These are phyloP conservation scores for Mucor indicus DNA, from an alignment of 371 early-diverging fungal species.

Conservation along the genomic window DNA sequence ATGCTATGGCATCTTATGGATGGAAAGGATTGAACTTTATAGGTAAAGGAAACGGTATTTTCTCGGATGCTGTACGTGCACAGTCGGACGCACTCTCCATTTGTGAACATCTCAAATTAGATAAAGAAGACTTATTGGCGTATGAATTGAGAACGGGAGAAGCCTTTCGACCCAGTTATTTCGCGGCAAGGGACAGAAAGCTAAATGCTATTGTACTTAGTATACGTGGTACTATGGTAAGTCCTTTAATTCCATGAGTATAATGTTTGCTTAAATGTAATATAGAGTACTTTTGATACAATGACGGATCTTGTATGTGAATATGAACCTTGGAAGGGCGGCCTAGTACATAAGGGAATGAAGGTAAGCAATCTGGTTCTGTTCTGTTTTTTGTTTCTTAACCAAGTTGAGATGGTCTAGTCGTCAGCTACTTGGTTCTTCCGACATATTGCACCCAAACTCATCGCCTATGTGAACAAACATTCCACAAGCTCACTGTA, in stretches of 20 bases:
- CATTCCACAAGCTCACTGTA: slow-evolving; percentile 55
- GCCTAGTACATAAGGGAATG: slow-evolving; percentile 79
- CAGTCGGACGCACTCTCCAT: slow-evolving; percentile 68
- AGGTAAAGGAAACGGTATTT: slow-evolving; percentile 65
- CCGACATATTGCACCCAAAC: slow-evolving; percentile 59
- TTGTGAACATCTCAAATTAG: slow-evolving; percentile 62
- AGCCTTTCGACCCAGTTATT: slow-evolving; percentile 76
- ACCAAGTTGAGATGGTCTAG: slow-evolving; percentile 1
- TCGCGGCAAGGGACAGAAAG: slow-evolving; percentile 65
- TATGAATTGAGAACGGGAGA: slow-evolving; percentile 66
- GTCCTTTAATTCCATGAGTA: neutral
- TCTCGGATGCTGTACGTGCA: slow-evolving; percentile 59
- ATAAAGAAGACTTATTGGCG: slow-evolving; percentile 65
- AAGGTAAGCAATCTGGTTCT: slow-evolving; percentile 41
- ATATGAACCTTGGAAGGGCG: slow-evolving; percentile 82
- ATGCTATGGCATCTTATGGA: slow-evolving; percentile 66
- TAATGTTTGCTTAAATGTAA: neutral
- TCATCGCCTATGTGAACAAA: slow-evolving; percentile 61
- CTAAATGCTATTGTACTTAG: slow-evolving; percentile 67
- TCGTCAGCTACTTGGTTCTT: slow-evolving; percentile 74
- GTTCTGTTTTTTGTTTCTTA: neutral
- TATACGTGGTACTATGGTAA: slow-evolving; percentile 80
- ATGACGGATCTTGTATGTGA: slow-evolving; percentile 83
- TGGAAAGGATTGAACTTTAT: slow-evolving; percentile 78
- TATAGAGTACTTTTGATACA: slow-evolving; percentile 71